Evolutionary conservation across 805 yeast genomes (phyloP).

Genomic region (Komagataella mondaviorum): DNA sequence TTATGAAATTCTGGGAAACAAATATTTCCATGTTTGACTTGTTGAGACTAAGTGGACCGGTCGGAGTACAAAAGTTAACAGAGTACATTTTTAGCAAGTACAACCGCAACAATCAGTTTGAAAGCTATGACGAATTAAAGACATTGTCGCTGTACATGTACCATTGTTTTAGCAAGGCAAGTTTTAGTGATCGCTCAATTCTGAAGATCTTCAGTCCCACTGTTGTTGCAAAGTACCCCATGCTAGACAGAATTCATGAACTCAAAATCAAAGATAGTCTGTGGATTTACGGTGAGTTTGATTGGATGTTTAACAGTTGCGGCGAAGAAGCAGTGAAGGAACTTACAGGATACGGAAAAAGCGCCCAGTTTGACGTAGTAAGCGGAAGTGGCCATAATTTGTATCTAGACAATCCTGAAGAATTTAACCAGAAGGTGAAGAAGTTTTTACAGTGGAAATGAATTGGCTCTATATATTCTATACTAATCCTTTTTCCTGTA

Average conservation of each 20-base stretch:
- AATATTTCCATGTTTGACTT: conserved; percentile 33
- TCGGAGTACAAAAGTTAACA: conserved; percentile 17
- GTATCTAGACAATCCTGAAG: conserved; percentile 48
- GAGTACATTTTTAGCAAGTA: conserved; percentile 15
- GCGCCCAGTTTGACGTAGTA: conserved; percentile 25
- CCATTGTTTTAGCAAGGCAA: conserved; percentile 14
- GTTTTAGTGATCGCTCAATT: conserved; percentile 21
- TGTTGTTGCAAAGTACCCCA: conserved; percentile 53
- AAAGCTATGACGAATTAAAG: conserved; percentile 13
- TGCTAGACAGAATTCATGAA: conserved; percentile 37
- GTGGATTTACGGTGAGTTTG: conserved; percentile 55
- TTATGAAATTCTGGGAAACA: conserved; percentile 23
- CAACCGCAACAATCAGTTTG: conserved; percentile 10
- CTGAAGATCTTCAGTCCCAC: conserved; percentile 40
- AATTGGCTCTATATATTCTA: background rate
- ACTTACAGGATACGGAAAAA: conserved; percentile 8
- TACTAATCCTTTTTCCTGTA: conserved; percentile 14
- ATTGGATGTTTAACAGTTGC: conserved; percentile 60
- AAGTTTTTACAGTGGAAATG: conserved; percentile 18
- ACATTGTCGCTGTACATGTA: conserved; percentile 19
- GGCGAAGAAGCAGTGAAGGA: conserved; percentile 30
- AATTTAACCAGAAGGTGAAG: conserved; percentile 34
- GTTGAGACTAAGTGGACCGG: conserved; percentile 28
- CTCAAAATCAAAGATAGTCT: conserved; percentile 21
- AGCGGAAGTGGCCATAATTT: conserved; percentile 64